Conservation (phyloP, 1,139 yeast species). For the Saccharomyces hybrid region DNA sequence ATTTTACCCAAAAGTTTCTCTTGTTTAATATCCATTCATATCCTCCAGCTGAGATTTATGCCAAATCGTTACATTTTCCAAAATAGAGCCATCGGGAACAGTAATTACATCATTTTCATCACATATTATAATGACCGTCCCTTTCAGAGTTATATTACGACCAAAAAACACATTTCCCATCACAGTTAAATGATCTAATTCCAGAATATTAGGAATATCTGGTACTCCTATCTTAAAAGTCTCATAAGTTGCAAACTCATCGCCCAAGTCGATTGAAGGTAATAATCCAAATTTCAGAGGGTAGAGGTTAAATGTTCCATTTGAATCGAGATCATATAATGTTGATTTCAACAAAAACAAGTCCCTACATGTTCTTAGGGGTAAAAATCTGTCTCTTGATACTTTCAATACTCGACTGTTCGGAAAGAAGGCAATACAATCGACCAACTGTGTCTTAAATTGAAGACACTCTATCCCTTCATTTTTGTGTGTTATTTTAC, state of each 20-base stretch:
- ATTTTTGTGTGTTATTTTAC: conserved; percentile 66
- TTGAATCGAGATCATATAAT: conserved; percentile 70
- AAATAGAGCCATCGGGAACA: conserved; percentile 83
- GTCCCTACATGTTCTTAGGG: conserved; percentile 96
- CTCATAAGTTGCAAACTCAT: conserved; percentile 90
- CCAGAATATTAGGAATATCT: conserved; percentile 88
- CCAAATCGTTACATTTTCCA: conserved; percentile 91
- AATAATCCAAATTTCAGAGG: conserved; percentile 85
- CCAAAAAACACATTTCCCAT: conserved; percentile 90
- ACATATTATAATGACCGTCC: conserved; percentile 91
- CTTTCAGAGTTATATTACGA: conserved; percentile 77
- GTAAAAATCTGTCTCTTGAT: conserved; percentile 94
- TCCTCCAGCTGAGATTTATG: conserved; percentile 72
- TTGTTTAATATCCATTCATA: background rate
- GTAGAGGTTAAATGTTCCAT: conserved; percentile 82
- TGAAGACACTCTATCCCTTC: conserved; percentile 82
- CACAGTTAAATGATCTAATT: conserved; percentile 87
- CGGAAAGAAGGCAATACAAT: conserved; percentile 91
- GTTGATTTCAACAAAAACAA: conserved; percentile 90
- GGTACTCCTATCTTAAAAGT: conserved; percentile 85
- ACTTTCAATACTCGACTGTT: conserved; percentile 97
- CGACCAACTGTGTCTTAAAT: conserved; percentile 98
- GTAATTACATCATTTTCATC: conserved; percentile 91
- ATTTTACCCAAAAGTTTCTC: background rate
- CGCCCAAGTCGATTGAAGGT: conserved; percentile 92